Evolutionary conservation across 2,329 filamentous ascomycete genomes (phyloP).

Genomic region (Phaeosphaeriaceae sp.): DNA sequence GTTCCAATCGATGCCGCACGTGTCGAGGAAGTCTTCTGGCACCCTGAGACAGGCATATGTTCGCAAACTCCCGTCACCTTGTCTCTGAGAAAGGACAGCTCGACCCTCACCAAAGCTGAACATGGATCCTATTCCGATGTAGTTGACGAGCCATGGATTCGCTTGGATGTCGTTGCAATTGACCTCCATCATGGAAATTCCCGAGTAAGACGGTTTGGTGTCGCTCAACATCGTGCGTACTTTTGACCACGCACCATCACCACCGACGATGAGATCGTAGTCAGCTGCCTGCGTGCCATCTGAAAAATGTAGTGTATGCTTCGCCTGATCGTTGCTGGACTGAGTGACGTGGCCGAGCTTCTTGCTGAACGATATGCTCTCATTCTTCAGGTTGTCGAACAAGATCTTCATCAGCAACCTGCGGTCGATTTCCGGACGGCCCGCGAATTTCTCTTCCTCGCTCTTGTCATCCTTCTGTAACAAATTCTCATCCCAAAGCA

Average conservation of each 20-base stretch:
- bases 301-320: conserved; percentile 41
- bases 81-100: conserved; percentile 52
- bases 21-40: conserved; percentile 49
- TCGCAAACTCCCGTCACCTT: conserved; percentile 59
- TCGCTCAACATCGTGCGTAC: conserved; percentile 35
- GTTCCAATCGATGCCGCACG: conserved; percentile 55
- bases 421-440: conserved; percentile 61
- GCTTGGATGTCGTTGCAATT: conserved; percentile 54
- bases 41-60: conserved; percentile 48
- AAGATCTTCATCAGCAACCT: conserved; percentile 39
- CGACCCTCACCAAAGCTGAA: conserved; percentile 48
- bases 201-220: conserved; percentile 55
- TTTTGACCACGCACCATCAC: conserved; percentile 57
- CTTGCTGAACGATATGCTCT: conserved; percentile 38
- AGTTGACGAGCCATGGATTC: conserved; percentile 50
- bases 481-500: conserved; percentile 37
- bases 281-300: conserved; percentile 37
- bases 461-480: conserved; percentile 48
- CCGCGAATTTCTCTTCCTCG: conserved; percentile 34
- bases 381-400: conserved; percentile 54
- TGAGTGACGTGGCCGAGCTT: conserved; percentile 48
- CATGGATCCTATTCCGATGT: conserved; percentile 52
- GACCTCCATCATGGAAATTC: conserved; percentile 55
- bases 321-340: conserved; percentile 3
- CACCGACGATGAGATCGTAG: conserved; percentile 57